These are phyloP conservation scores for Groenewaldozyma tartarivorans DNA, from an alignment of 805 yeast genomes.

Conservation along the genomic window DNA sequence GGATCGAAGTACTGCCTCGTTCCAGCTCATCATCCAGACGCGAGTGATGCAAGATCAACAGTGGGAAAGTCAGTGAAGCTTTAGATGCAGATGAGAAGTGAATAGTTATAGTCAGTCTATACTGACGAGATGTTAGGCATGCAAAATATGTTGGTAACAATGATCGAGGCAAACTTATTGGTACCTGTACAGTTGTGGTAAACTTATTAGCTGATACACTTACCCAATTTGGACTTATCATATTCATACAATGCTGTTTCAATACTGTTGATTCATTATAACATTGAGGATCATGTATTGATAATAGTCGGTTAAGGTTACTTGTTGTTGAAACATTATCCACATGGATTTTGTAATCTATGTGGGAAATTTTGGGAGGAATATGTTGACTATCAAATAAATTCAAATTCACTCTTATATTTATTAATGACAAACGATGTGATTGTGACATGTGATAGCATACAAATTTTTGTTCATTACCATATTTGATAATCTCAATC, in stretches of 20 bases:
- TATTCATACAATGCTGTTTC: constrained; percentile 7
- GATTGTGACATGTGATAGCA: neutral
- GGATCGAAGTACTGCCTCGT: too few relatives aligned
- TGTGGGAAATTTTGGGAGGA: neutral
- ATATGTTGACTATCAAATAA: neutral
- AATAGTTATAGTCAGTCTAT: neutral
- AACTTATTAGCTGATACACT: neutral
- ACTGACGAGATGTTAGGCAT: constrained; percentile 10
- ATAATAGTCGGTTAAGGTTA: neutral
- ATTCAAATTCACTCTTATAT: neutral
- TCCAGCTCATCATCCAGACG: too few relatives aligned
- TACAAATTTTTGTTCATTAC: neutral
- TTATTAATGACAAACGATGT: neutral
- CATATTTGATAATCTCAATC: neutral
- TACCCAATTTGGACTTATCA: neutral
- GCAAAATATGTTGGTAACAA: constrained; percentile 9
- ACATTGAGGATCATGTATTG: neutral
- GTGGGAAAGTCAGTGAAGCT: neutral
- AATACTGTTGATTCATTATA: neutral
- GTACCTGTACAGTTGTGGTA: neutral
- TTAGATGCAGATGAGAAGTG: neutral
- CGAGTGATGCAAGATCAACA: too few relatives aligned
- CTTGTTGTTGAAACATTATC: neutral
- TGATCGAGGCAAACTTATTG: neutral
- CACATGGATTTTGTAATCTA: neutral